Evolutionary conservation across 495 filamentous ascomycete species (phyloP), one percentile per base, ranked within the genome.

Genomic region (Xylaria scruposa): DNA sequence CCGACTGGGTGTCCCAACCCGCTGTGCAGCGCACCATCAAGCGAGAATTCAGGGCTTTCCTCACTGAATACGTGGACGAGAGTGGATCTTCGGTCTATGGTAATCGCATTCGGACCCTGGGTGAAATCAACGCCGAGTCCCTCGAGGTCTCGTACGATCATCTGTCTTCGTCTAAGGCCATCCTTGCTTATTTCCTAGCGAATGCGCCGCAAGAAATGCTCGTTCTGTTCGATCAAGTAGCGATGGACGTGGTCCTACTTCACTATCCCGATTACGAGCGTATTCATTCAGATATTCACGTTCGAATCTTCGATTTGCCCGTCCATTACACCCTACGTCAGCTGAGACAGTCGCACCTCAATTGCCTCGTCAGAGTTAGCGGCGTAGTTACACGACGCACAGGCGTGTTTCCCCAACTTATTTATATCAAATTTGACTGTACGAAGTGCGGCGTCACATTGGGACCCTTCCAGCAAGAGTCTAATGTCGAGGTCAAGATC

Each of bases 361-460:
- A 98, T 86, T 97, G 95, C 77, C 88, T 99, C 8, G 93, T 99
- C 44, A 92, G 96, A 44, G 97, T 98, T 58, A 92, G 90, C 76
- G 97, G 97, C 73, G 97, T 98, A 3, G 97, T 99, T 66, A 99
- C 97, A 33, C 91, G 97, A 67, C 90, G 97, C 67, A 95, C 90
- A n/a, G 97, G 97, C 59, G 97, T 99, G 64, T 99, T 99, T 84
- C 97, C 97, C 1, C 97, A 99, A 82, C 83, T 99, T 66, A 98
- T 98, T 81, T 97, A 98, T 78, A 92, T 99, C 77, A 96, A 96
- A 83, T 98, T 99, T 78, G 91, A 97, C 81, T 99, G 97, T 84
- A 87, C 85, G 47, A 99, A 98, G 84, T 99, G 97, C 81, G 92
- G 93, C 68, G 88, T 92, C 66, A 97, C 93, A 2, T 88, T 99